Evolutionary conservation across 371 early-diverging fungal genomes (phyloP), one percentile per base, ranked within the genome.

Genomic region (Haplosporangium sp.): DNA sequence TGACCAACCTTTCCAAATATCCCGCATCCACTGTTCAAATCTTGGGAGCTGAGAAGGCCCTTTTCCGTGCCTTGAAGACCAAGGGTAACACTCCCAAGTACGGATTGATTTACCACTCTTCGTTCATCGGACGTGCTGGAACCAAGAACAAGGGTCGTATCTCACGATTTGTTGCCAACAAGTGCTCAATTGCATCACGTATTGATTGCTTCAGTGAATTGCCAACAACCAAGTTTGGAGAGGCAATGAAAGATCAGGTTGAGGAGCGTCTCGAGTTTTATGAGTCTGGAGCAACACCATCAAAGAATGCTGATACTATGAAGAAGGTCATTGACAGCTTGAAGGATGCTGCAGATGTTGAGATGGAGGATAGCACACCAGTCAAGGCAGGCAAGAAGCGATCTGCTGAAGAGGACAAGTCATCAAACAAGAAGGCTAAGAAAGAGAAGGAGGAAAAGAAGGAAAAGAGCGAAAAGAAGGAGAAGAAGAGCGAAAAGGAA

Each of bases 1-100:
- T 99, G 76, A 95, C 96, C 64, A 99, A 99, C 88, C 88, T 99
- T 58, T 91, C 96, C 72, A 99, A 99, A 88, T 95, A 94, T 83
- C 99, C 99, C 42, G 97, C 99, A 55, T 96, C 96, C 19, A 99
- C 99, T 39, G 92, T 99, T 39, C 99, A 99, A 89, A 96, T 99
- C 77, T 88, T 99, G 37, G 99, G 99, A 79, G 99, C 99, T 63
- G 99, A 99, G 85, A 99, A 99, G 92, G 98, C 99, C 35, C 93
- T 98, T 52, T 98, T 97, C 94, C 88, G 97, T 73, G 98, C 99
- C 34, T 88, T 99, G 74, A 99, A 99, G 91, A 98, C 96, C 48
- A 93, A 93, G 78, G 97, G 97, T 52, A 97, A 97, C 88, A 99
- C 99, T 2, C 99, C 99, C 82, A 99, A 99, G 85, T 99, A 98